phyloP scores from a whole-genome alignment of 2,329 filamentous ascomycete genomes.

The Fusarium duplospermum region DNA sequence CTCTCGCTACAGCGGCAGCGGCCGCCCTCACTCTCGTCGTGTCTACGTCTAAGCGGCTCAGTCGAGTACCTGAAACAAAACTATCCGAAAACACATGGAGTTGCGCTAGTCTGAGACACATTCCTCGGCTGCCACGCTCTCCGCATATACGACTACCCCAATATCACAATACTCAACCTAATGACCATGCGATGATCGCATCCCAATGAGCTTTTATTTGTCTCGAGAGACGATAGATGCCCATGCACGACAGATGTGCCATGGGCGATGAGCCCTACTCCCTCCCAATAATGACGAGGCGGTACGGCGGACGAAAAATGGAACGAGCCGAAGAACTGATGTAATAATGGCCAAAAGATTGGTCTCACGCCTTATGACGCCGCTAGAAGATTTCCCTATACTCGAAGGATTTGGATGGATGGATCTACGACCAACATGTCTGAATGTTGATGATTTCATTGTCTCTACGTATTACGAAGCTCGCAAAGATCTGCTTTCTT shows the following conservation, averaged over 20 bases:
- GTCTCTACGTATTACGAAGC: constrained; percentile 5
- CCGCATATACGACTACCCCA: constrained; percentile 21
- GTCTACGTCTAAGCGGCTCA: constrained; percentile 56
- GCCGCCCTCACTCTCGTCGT: constrained; percentile 61
- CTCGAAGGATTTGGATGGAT: constrained; percentile 11
- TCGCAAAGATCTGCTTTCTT: not conserved
- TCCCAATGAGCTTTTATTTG: constrained; percentile 20
- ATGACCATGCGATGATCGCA: constrained; percentile 19
- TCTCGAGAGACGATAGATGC: constrained; percentile 6
- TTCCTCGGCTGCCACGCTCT: not conserved
- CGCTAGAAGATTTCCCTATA: constrained; percentile 17
- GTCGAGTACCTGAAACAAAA: not conserved
- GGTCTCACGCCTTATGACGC: constrained; percentile 32
- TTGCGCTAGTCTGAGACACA: not conserved
- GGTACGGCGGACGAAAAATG: not conserved
- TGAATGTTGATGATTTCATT: constrained; percentile 31
- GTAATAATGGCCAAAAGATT: constrained; percentile 20
- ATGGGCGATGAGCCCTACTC: not conserved
- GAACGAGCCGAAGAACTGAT: constrained; percentile 1
- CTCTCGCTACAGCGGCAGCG: constrained; percentile 54
- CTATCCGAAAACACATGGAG: constrained; percentile 4
- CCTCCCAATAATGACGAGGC: not conserved
- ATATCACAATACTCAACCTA: constrained; percentile 31
- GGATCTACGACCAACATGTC: constrained; percentile 24
- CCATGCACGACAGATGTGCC: constrained; percentile 4